A percentile compares a stretch with the other conserved stretches of the same genome.
Evolutionary conservation across 1,139 yeast species (phyloP).

Genomic region (Scheffersomyces titani): DNA sequence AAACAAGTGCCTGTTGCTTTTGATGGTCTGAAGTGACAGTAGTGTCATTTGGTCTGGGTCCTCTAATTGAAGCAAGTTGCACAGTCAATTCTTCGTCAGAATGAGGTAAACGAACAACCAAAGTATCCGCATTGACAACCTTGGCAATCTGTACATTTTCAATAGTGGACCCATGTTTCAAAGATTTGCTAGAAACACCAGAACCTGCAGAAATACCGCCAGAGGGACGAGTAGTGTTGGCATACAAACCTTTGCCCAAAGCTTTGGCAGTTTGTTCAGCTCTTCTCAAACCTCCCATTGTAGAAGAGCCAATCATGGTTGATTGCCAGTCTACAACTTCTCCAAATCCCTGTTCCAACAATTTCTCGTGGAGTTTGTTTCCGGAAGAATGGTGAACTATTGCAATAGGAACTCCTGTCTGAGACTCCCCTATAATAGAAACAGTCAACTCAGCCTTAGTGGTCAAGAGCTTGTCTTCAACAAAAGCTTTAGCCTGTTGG

Average conservation of each 20-base stretch:
- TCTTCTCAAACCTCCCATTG: slow-evolving; percentile 62
- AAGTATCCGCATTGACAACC: slow-evolving; percentile 70
- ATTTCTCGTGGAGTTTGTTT: slow-evolving; percentile 64
- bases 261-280: slow-evolving; percentile 71
- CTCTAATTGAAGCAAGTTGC: slow-evolving; percentile 72
- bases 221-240: slow-evolving; percentile 29
- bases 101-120: slow-evolving; percentile 49
- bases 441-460: slow-evolving; percentile 55
- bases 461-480: slow-evolving; percentile 67
- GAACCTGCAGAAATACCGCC: slow-evolving; percentile 15
- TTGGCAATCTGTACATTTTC: slow-evolving; percentile 58
- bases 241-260: slow-evolving; percentile 64
- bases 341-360: slow-evolving; percentile 71
- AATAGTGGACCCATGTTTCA: slow-evolving; percentile 48
- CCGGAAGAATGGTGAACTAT: slow-evolving; percentile 70
- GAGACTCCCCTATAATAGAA: slow-evolving; percentile 59
- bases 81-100: slow-evolving; percentile 59
- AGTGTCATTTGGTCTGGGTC: slow-evolving; percentile 67
- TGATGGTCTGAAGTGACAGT: slow-evolving; percentile 44
- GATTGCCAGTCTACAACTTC: slow-evolving; percentile 86
- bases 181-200: slow-evolving; percentile 16
- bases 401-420: slow-evolving; percentile 64
- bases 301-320: slow-evolving; percentile 62
- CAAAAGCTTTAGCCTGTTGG: slow-evolving; percentile 65
- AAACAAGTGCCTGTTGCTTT: slow-evolving; percentile 51